phyloP scores from a whole-genome alignment of 2,329 filamentous ascomycete species.

The Chaetothyriales sp. region DNA sequence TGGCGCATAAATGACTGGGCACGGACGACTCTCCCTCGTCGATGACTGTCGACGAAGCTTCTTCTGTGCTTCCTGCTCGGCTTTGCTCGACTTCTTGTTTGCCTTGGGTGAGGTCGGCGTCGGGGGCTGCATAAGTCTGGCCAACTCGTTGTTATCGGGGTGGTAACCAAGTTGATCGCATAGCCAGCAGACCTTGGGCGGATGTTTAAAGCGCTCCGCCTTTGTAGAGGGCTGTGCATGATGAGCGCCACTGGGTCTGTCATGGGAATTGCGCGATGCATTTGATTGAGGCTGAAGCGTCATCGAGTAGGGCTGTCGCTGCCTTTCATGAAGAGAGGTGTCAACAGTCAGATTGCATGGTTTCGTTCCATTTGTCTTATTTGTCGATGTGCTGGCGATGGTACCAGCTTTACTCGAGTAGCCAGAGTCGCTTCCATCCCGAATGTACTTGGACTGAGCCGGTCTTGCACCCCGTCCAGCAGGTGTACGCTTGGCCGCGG shows the following conservation, averaged over 20 bases:
- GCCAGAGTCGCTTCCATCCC: constrained; percentile 47
- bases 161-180: constrained; percentile 26
- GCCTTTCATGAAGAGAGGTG: constrained; percentile 19
- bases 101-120: constrained; percentile 7
- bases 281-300: neutral
- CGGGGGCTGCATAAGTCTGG: neutral
- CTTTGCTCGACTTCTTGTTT: neutral
- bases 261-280: neutral
- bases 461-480: constrained; percentile 22
- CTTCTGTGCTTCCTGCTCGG: neutral
- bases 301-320: constrained; percentile 10
- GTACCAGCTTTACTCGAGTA: constrained; percentile 47
- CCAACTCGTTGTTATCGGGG: constrained; percentile 4
- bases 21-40: neutral
- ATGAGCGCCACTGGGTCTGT: neutral
- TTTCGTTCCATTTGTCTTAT: constrained; percentile 30
- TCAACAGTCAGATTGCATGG: constrained; percentile 27
- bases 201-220: constrained; percentile 14
- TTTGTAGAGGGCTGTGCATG: constrained; percentile 2
- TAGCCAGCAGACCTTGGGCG: constrained; percentile 24
- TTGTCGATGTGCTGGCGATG: constrained; percentile 40
- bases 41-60: neutral
- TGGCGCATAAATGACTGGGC: neutral
- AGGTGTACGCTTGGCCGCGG: constrained; percentile 36
- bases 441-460: constrained; percentile 23